Conservation (phyloP, 2,329 filamentous ascomycete species). For the Exserohilum turcica region DNA sequence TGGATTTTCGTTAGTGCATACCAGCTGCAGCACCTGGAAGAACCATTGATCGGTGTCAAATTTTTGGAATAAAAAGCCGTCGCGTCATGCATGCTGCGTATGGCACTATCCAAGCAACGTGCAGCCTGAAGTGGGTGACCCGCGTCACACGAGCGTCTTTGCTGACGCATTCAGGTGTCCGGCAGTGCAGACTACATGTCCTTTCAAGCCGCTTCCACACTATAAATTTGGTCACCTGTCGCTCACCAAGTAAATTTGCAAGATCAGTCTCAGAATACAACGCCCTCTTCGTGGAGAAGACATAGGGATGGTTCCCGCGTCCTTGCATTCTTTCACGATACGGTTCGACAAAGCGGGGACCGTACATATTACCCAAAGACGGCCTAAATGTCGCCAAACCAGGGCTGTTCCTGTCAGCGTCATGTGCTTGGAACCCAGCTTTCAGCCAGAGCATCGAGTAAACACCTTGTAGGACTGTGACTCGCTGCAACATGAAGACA, state of each 20-base stretch:
- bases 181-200: neutral
- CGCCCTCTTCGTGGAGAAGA: neutral
- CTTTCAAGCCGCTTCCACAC: neutral
- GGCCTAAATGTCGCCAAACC: neutral
- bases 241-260: neutral
- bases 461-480: neutral
- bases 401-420: neutral
- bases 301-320: neutral
- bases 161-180: neutral
- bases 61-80: too few relatives aligned
- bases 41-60: too few relatives aligned
- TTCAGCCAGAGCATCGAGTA: neutral
- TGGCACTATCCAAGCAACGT: neutral
- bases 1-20: neutral
- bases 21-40: neutral
- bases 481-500: constrained; percentile 7
- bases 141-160: neutral
- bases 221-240: neutral
- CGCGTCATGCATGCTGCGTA: too few relatives aligned
- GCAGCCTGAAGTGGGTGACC: neutral
- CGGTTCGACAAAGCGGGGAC: neutral
- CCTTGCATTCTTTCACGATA: neutral
- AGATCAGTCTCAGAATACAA: neutral
- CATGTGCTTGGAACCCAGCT: neutral
- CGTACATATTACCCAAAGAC: neutral